Conservation (phyloP, 768 basidiomycete species). For the Asterophora parasitica region DNA sequence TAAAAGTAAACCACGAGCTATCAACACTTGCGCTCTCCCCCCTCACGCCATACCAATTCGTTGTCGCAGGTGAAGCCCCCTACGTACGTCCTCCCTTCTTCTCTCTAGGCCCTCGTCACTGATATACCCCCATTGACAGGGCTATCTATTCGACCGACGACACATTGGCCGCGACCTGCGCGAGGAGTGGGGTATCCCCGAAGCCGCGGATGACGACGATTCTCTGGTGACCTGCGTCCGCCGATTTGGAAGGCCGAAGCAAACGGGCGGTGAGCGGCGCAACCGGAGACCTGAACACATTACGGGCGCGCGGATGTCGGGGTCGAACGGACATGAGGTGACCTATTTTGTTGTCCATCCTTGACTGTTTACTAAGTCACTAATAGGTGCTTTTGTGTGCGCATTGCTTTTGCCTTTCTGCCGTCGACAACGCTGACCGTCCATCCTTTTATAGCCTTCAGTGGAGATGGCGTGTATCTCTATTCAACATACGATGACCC, state of each 20-base stretch:
- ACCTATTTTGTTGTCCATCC: conserved; percentile 8
- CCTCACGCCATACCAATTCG: conserved; percentile 76
- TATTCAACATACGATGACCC: conserved; percentile 71
- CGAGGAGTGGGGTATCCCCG: conserved; percentile 67
- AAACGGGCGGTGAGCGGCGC: conserved; percentile 22
- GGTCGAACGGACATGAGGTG: conserved; percentile 73
- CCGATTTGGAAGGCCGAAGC: conserved; percentile 56
- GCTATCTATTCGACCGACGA: conserved; percentile 79
- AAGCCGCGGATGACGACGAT: conserved; percentile 31
- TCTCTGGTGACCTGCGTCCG: conserved; percentile 72
- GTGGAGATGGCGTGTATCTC: conserved; percentile 65
- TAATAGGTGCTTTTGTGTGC: conserved; percentile 59
- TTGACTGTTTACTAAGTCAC: background rate
- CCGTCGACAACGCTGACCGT: conserved; percentile 3
- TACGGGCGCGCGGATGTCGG: conserved; percentile 70
- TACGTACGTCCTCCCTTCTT: conserved; percentile 45
- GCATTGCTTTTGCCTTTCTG: conserved; percentile 20
- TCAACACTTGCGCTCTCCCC: conserved; percentile 74
- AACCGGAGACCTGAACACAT: conserved; percentile 51
- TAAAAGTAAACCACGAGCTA: conserved; percentile 59
- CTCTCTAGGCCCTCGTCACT: background rate
- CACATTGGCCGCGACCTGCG: conserved; percentile 56
- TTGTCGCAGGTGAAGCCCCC: conserved; percentile 78
- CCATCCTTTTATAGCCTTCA: conserved; percentile 49
- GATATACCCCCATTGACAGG: conserved; percentile 35